phyloP scores from a whole-genome alignment of 306 rosid species.

The Vigna nakashimae region DNA sequence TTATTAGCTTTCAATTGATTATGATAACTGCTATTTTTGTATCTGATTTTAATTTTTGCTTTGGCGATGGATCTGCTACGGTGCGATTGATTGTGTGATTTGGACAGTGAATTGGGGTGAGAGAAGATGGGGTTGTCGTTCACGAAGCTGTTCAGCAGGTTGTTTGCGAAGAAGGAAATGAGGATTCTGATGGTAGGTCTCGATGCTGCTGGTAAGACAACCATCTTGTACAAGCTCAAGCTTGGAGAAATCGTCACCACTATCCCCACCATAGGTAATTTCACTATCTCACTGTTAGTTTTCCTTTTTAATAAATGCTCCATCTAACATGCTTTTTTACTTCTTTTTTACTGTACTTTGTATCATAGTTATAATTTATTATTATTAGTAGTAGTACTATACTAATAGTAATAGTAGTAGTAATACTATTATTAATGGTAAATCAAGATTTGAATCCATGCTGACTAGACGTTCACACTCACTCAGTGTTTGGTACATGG shows the following conservation, averaged over 20 bases:
- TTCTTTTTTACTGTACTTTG: not conserved
- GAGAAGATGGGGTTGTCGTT: conserved; percentile 85
- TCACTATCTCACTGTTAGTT: not conserved
- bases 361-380: not conserved
- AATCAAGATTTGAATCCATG: not conserved
- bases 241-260: conserved; percentile 97
- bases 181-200: conserved; percentile 98
- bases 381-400: too few relatives aligned
- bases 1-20: not conserved
- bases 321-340: not conserved
- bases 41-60: conserved; percentile 30
- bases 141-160: conserved; percentile 92
- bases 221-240: conserved; percentile 93
- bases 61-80: conserved; percentile 6
- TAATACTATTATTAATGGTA: too few relatives aligned
- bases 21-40: not conserved
- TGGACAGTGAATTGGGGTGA: conserved; percentile 49
- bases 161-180: conserved; percentile 94
- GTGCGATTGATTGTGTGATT: not conserved
- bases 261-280: conserved; percentile 86
- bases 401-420: too few relatives aligned
- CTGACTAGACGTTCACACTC: too few relatives aligned
- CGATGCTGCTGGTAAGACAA: conserved; percentile 99
- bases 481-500: not conserved
- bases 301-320: not conserved